A percentile compares a stretch with the other conserved stretches of the same genome.
These are phyloP conservation scores for Boechera divaricarpa DNA, from an alignment of 345 rosid genomes.

Conservation along the genomic window DNA sequence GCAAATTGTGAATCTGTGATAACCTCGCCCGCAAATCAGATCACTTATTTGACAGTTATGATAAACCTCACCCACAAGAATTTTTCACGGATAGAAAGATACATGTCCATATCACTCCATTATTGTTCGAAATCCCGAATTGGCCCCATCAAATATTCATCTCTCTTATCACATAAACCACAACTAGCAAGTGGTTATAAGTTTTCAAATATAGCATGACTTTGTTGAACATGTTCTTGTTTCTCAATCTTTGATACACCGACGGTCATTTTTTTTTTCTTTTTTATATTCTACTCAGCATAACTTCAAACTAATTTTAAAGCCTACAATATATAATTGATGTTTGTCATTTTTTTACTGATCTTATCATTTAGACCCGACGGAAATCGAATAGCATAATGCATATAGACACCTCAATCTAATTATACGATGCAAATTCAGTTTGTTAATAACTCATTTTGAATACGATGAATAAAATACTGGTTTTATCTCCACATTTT, in stretches of 20 bases:
- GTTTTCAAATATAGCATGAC: background rate
- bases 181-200: constrained; percentile 7
- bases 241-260: background rate
- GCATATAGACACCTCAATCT: background rate
- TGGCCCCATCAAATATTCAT: constrained; percentile 4
- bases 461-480: background rate
- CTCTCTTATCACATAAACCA: constrained; percentile 26
- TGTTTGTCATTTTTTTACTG: background rate
- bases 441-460: background rate
- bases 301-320: background rate
- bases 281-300: background rate
- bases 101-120: constrained; percentile 23
- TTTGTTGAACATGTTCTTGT: background rate
- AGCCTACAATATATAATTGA: background rate
- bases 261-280: background rate
- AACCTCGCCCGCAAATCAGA: constrained; percentile 39
- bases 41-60: constrained; percentile 19
- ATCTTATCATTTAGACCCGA: background rate
- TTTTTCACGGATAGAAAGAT: background rate
- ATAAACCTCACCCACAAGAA: constrained; percentile 8
- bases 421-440: background rate
- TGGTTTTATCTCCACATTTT: background rate
- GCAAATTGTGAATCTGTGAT: constrained; percentile 33
- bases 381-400: background rate
- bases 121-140: background rate